A percentile compares a stretch with the other conserved stretches of the same genome.
Evolutionary conservation across 2,329 filamentous ascomycete species (phyloP).

Genomic region (Venturia nashicola): DNA sequence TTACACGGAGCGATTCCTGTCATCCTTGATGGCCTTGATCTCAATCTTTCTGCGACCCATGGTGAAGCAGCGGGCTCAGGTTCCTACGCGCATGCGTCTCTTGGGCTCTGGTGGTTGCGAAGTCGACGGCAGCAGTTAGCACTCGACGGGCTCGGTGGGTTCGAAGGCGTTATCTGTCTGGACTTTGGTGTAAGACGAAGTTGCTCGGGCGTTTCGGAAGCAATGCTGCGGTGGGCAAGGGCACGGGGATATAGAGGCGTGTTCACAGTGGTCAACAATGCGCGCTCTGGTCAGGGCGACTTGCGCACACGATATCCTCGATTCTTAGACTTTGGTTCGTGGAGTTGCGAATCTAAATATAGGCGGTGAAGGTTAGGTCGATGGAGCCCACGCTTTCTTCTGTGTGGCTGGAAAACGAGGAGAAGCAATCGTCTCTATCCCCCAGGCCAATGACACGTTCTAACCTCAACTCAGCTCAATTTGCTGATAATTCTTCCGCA

Average conservation of each 20-base stretch:
- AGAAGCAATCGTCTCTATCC: not conserved
- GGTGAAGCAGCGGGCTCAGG: not conserved
- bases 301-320: not conserved
- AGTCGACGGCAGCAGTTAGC: not conserved
- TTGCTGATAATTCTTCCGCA: not conserved
- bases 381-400: conserved; percentile 18
- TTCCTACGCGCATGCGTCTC: not conserved
- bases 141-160: not conserved
- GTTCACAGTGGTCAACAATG: not conserved
- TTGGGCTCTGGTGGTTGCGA: not conserved
- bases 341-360: conserved; percentile 1
- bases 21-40: conserved; percentile 99
- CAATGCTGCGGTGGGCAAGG: not conserved
- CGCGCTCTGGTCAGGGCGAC: not conserved
- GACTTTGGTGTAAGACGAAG: not conserved
- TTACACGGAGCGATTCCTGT: conserved; percentile 94
- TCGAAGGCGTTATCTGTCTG: not conserved
- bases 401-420: not conserved
- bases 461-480: not conserved
- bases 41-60: conserved; percentile 99
- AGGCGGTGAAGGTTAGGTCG: conserved; percentile 23
- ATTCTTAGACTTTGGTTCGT: not conserved
- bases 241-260: not conserved
- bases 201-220: conserved; percentile 1
- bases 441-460: not conserved